These are phyloP conservation scores for Alternaria brassicae DNA, from an alignment of 2,329 filamentous ascomycete species.

Conservation along the genomic window DNA sequence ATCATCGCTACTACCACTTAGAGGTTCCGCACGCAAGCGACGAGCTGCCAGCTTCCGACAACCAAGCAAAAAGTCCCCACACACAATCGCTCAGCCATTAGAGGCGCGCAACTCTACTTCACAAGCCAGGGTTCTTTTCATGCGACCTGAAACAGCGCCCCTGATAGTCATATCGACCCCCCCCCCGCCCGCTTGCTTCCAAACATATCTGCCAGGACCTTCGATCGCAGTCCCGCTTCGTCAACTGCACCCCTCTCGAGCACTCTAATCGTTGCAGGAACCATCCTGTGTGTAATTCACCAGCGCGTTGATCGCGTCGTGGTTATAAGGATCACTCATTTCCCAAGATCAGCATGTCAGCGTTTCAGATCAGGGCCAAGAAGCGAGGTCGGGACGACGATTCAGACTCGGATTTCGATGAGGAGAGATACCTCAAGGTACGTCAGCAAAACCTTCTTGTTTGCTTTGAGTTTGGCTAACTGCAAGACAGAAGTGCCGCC, in stretches of 20 bases:
- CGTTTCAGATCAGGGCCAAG: conserved; percentile 38
- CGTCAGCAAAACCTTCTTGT: conserved; percentile 9
- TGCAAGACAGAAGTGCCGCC: conserved; percentile 39
- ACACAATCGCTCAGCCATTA: conserved; percentile 19
- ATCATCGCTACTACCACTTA: conserved; percentile 11
- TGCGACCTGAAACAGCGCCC: conserved; percentile 47
- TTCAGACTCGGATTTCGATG: conserved; percentile 42
- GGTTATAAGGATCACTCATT: conserved; percentile 4
- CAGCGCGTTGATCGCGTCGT: conserved; percentile 33
- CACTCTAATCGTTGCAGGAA: conserved; percentile 15
- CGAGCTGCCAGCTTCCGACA: conserved; percentile 11
- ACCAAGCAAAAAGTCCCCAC: conserved; percentile 9
- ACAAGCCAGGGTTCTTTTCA: conserved; percentile 26
- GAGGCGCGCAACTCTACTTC: conserved; percentile 23
- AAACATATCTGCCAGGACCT: conserved; percentile 38
- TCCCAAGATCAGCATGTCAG: conserved; percentile 35
- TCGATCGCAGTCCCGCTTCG: conserved; percentile 20
- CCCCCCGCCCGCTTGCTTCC: conserved; percentile 36
- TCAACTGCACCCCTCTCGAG: conserved; percentile 21
- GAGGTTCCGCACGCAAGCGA: conserved; percentile 11
- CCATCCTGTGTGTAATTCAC: conserved; percentile 20
- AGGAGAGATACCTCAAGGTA: conserved; percentile 43
- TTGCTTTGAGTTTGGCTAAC: conserved; percentile 21
- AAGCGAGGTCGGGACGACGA: conserved; percentile 47
- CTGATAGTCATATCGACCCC: conserved; percentile 35